phyloP scores from a whole-genome alignment of 1,284 basidiomycete genomes.

The Microbotryum violaceum region DNA sequence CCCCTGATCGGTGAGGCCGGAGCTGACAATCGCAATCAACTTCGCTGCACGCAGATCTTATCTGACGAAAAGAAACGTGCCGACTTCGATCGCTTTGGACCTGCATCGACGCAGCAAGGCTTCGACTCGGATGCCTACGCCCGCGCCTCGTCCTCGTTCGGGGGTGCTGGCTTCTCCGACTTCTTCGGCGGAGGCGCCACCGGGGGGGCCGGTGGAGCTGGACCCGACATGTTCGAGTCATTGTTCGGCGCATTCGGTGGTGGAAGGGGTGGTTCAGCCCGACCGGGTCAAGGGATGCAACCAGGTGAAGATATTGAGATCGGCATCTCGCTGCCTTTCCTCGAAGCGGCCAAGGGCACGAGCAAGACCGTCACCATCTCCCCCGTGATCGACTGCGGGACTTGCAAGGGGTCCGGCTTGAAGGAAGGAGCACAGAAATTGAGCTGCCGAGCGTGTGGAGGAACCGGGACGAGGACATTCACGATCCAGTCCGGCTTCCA shows the following conservation, averaged over 20 bases:
- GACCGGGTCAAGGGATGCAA: conserved; percentile 32
- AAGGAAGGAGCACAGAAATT: conserved; percentile 77
- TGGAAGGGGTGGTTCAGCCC: conserved; percentile 26
- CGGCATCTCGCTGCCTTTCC: conserved; percentile 68
- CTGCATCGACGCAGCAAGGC: conserved; percentile 86
- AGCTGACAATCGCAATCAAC: conserved; percentile 12
- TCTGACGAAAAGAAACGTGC: conserved; percentile 91
- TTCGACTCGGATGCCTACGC: conserved; percentile 81
- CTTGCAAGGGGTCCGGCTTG: conserved; percentile 80
- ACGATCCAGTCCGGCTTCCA: conserved; percentile 92
- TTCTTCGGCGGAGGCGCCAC: conserved; percentile 53
- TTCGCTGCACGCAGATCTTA: conserved; percentile 53
- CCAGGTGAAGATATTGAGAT: conserved; percentile 82
- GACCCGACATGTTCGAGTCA: conserved; percentile 71
- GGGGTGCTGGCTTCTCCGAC: conserved; percentile 60
- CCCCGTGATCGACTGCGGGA: conserved; percentile 73
- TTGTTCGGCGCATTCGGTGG: conserved; percentile 58
- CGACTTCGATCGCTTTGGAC: conserved; percentile 88
- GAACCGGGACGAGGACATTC: conserved; percentile 81
- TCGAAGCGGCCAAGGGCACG: conserved; percentile 91
- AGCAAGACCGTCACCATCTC: conserved; percentile 66
- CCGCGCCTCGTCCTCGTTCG: conserved; percentile 45
- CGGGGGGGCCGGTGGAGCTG: conserved; percentile 47
- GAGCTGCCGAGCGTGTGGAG: conserved; percentile 73
- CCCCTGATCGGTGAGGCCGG: no score